Percentiles rank a stretch among this genome's conserved stretches.
Evolutionary conservation across 331 rosid species (phyloP).

Genomic region (Spiraea crenata): DNA sequence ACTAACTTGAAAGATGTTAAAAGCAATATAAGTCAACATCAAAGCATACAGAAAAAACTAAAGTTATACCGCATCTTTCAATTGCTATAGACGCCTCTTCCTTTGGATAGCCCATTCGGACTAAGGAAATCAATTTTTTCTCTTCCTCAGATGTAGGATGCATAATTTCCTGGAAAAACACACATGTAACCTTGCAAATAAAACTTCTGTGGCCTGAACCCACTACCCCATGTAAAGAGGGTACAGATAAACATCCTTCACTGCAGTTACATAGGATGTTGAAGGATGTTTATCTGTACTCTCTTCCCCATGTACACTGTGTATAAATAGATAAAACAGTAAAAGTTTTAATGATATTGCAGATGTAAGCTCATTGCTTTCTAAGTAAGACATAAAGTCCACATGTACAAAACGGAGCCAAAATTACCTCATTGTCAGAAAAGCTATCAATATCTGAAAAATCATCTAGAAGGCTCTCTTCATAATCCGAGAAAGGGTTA

Average conservation of each 20-base stretch:
- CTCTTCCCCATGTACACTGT: no score
- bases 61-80: constrained; percentile 74
- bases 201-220: not conserved
- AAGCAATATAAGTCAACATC: constrained; percentile 8
- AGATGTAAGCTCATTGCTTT: not conserved
- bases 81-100: constrained; percentile 71
- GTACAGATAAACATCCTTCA: no score
- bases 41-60: constrained; percentile 14
- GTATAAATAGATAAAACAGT: not conserved
- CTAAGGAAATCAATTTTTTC: constrained; percentile 38
- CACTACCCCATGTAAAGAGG: not conserved
- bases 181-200: constrained; percentile 3
- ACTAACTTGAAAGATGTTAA: not conserved
- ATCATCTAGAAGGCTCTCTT: constrained; percentile 53
- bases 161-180: constrained; percentile 46
- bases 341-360: not conserved
- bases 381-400: not conserved
- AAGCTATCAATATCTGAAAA: constrained; percentile 57
- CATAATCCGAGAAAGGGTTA: constrained; percentile 54
- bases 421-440: constrained; percentile 62
- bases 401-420: not conserved
- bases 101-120: constrained; percentile 68
- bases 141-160: constrained; percentile 40
- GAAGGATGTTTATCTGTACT: no score
- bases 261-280: no score